Evolutionary conservation across 306 rosid genomes (phyloP).

Genomic region (Vigna angularis): DNA sequence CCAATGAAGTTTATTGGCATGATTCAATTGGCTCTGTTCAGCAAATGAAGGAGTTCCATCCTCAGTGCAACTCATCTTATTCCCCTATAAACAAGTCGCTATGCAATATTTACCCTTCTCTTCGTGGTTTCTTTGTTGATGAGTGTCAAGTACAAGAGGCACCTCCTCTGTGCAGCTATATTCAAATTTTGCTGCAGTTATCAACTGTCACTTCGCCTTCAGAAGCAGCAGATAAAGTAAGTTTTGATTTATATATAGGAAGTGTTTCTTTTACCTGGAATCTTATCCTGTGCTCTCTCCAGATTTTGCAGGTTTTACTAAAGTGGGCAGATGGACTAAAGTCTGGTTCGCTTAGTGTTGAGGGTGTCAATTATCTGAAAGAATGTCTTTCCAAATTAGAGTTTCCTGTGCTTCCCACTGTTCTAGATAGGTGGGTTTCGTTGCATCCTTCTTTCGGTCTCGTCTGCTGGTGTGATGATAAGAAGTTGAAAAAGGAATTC

Average conservation of each 20-base stretch:
- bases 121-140: slow-evolving; percentile 77
- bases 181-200: slow-evolving; percentile 80
- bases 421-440: slow-evolving; percentile 92
- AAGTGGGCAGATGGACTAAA: slow-evolving; percentile 83
- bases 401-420: slow-evolving; percentile 81
- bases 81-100: slow-evolving; percentile 63
- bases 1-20: slow-evolving; percentile 75
- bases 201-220: slow-evolving; percentile 76
- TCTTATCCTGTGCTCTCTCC: slow-evolving; percentile 40
- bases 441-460: slow-evolving; percentile 84
- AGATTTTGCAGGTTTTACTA: slow-evolving; percentile 82
- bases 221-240: slow-evolving; percentile 74
- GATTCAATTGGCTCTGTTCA: slow-evolving; percentile 75
- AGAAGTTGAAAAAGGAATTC: slow-evolving; percentile 67
- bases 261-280: slow-evolving; percentile 35
- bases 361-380: slow-evolving; percentile 67
- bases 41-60: slow-evolving; percentile 53
- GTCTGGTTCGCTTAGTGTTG: slow-evolving; percentile 65
- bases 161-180: slow-evolving; percentile 79
- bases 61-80: slow-evolving; percentile 49
- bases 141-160: slow-evolving; percentile 69
- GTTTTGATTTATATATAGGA: slow-evolving; percentile 41
- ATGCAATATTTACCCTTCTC: slow-evolving; percentile 71
- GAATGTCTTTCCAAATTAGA: slow-evolving; percentile 67
- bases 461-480: slow-evolving; percentile 88